These are phyloP conservation scores for Escovopsis sp. DNA, from an alignment of 2,329 filamentous ascomycete species.

Conservation along the genomic window DNA sequence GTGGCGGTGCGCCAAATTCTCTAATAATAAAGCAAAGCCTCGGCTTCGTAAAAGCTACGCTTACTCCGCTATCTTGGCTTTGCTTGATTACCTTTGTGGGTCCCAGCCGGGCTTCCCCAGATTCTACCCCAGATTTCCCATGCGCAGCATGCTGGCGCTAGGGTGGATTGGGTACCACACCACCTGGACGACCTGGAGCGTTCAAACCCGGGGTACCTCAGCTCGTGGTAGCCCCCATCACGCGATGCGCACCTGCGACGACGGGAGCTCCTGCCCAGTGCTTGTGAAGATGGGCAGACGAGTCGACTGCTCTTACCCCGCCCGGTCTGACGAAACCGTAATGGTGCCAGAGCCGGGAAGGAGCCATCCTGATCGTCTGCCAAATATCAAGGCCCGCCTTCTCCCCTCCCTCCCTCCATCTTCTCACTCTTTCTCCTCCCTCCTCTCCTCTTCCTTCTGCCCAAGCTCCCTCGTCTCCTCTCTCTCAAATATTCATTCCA, in stretches of 20 bases:
- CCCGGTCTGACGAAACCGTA: constrained; percentile 27
- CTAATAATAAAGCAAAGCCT: no score
- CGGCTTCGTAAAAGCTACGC: no score
- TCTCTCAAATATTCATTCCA: background rate
- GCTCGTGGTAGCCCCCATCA: constrained; percentile 6
- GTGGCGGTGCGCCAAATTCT: no score
- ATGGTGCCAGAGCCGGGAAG: constrained; percentile 8
- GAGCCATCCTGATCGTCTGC: background rate
- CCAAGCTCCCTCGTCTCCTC: constrained; percentile 7
- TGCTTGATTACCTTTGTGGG: no score
- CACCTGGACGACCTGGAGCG: background rate
- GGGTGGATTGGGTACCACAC: constrained; percentile 6
- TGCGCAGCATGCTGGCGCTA: constrained; percentile 2
- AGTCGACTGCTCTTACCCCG: constrained; percentile 21
- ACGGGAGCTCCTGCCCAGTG: background rate
- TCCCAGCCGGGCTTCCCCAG: constrained; percentile 5
- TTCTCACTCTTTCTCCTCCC: constrained; percentile 13
- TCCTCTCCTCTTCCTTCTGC: constrained; percentile 10
- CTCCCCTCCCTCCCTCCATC: constrained; percentile 14
- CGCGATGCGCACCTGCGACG: constrained; percentile 4
- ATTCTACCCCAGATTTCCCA: constrained; percentile 5
- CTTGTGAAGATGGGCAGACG: background rate
- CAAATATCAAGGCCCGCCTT: constrained; percentile 17
- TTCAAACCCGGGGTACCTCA: background rate
- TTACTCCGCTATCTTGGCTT: no score